Evolutionary conservation across 2,329 filamentous ascomycete genomes (phyloP).

Genomic region (Calonectria fujianensis): DNA sequence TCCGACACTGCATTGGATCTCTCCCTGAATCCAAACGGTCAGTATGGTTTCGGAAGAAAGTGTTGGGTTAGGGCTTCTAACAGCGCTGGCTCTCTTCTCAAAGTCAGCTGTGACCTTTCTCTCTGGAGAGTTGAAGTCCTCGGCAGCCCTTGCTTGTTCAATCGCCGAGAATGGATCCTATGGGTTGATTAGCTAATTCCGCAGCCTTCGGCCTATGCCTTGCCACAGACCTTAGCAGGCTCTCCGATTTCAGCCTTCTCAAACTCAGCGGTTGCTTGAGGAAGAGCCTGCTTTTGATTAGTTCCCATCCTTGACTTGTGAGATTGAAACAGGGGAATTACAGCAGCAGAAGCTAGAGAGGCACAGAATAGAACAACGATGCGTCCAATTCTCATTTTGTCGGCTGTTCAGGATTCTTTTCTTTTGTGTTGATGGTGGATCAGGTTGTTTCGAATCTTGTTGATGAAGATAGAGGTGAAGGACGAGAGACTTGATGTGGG

Average conservation of each 20-base stretch:
- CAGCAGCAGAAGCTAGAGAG: neutral
- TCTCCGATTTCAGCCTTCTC: neutral
- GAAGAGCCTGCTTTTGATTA: neutral
- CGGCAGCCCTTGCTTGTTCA: neutral
- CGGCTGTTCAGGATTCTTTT: neutral
- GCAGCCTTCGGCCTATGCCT: no score
- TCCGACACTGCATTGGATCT: neutral
- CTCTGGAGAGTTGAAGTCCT: neutral
- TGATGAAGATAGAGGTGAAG: neutral
- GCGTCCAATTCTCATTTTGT: neutral
- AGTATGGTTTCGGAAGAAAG: neutral
- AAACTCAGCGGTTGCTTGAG: neutral
- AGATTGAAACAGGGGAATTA: neutral
- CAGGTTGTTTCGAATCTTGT: neutral
- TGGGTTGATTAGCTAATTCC: neutral
- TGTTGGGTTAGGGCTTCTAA: neutral
- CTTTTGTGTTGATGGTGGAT: neutral
- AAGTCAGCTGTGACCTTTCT: neutral
- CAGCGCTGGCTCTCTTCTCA: neutral
- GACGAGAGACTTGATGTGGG: neutral
- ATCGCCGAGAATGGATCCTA: neutral
- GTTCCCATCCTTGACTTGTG: neutral
- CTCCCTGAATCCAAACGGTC: neutral
- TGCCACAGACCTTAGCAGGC: neutral
- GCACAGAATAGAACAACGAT: neutral